Evolutionary conservation across 2,329 filamentous ascomycete genomes (phyloP).

Genomic region (Verticillium klebahnii): DNA sequence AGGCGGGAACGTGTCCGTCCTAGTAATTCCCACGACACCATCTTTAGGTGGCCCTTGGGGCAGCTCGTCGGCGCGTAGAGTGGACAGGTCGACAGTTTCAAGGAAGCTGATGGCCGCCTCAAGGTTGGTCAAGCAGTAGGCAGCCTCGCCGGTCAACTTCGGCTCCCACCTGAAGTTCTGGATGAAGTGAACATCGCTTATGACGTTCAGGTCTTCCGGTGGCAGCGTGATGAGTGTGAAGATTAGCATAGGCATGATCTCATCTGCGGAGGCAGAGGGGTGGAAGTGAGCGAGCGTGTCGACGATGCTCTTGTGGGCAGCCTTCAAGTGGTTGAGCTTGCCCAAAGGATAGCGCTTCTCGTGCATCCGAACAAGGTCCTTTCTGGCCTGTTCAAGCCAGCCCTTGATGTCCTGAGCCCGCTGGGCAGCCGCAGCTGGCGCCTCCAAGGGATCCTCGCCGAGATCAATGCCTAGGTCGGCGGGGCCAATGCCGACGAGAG

Average conservation of each 20-base stretch:
- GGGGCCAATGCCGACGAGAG: constrained; percentile 86
- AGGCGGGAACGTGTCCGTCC: constrained; percentile 52
- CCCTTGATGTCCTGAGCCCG: constrained; percentile 65
- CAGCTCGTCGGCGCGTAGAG: constrained; percentile 73
- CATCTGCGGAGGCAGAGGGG: constrained; percentile 85
- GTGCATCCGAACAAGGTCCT: constrained; percentile 75
- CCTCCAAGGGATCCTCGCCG: constrained; percentile 48
- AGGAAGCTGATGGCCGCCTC: constrained; percentile 93
- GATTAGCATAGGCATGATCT: constrained; percentile 94
- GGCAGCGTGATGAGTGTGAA: constrained; percentile 91
- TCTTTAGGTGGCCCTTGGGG: constrained; percentile 63
- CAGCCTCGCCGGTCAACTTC: constrained; percentile 88
- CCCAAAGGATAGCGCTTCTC: constrained; percentile 82
- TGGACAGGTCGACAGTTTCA: constrained; percentile 91
- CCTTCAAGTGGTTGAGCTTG: constrained; percentile 84
- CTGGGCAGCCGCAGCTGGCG: constrained; percentile 53
- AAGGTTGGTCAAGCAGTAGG: constrained; percentile 93
- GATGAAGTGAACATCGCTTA: constrained; percentile 94
- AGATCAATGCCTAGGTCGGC: constrained; percentile 79
- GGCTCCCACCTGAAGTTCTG: constrained; percentile 82
- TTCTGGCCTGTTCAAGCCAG: constrained; percentile 66
- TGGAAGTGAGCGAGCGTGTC: constrained; percentile 70
- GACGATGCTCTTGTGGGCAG: constrained; percentile 89
- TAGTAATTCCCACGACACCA: constrained; percentile 40
- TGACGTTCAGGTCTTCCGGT: constrained; percentile 78